Base-by-base conservation (phyloP, 75 land plant genomes). In the Cryptomeria japonica region DNA sequence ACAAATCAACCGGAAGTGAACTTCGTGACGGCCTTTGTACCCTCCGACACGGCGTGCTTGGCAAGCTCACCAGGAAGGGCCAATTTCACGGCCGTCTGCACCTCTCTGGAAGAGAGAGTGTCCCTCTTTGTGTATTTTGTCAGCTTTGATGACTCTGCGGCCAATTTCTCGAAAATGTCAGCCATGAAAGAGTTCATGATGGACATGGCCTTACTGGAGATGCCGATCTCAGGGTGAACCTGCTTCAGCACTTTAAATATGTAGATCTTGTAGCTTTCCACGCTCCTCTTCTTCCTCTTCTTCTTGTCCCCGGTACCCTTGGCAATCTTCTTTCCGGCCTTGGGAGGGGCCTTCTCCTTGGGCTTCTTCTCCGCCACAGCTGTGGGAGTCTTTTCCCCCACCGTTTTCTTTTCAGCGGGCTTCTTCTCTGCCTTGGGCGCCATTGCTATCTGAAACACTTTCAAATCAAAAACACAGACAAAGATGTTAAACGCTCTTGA, bases 121-220 rank as follows among this genome's bases (percentile, higher is more conserved):
- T 55, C 85, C 88, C 88, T 90, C 82, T 89, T 86, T 22, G 89
- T 86, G 88, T 95, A 93, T 56, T 88, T 80, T 15, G 89, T 86
- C 44, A 96, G 92, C 86, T 79, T 73, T 10, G 92, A 87, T 2
- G 96, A 94, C 89, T 96, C 97, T 25, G 73, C 88, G 37, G 96
- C 94, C 2, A 96, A 68, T 87, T 94, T 92, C 93, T 96, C 95
- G 83, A 96, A 95, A 89, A 95, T 96, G 84, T 96, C 97, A 46
- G 53, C 86, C 91, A 96, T 92, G 79, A 91, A 91, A 58, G 87
- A 88, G 88, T 95, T 93, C 89, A 96, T 61, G 38, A 95, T 90
- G 19, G 89, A 87, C 96, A 95, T 96, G 42, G 98, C 95, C 91
- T 90, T 92, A 31, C 89, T 84, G 85, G 98, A 96, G 19, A 94